Base-by-base conservation (phyloP, 108 stramenopile genomes). In the Nannochloropsis oceanica region DNA sequence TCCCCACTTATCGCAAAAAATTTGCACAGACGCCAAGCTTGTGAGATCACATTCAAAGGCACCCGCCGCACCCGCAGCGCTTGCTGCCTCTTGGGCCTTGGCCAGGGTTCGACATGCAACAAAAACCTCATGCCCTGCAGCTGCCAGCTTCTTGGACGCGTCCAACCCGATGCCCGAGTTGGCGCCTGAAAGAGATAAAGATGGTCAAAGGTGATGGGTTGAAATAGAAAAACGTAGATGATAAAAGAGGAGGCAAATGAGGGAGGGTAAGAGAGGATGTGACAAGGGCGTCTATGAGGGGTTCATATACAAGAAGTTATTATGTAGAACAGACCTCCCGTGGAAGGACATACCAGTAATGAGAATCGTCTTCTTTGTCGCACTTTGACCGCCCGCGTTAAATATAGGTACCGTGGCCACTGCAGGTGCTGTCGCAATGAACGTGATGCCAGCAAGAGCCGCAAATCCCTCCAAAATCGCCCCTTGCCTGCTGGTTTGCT, bases 161-260 rank as follows among this genome's bases (percentile, higher is more conserved):
- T 88, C 88, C 50, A 85, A 84, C 42, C 88, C 88, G 44, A 88
- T 88, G 27, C 88, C 88, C 59, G 84, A 84, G 79, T 42, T 89
- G 18, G 88, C 88, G 34, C 88, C 88, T 11, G 88, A 88, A 8
- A 89, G 12, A 34, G 34, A 34, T 34, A 5, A 34, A 34, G 34
- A 34, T 34, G 34, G 34, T 34, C 5, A 5, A 5, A 34, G 1
- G 34, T 34, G 34, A 34, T 34, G 34, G 34, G 34, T 34, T 34
- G 34, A 34, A 34, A 34, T 1, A 34, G 34, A 34, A 34, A 5
- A 34, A 34, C 1, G 34, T 34, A 34, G 5, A 34, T 34, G 5
- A 3, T 3, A 34, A 5, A 34, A 34, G 5, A 34, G 34, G 34
- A 34, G 34, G 34, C 34, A 34, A 34, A 34, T 34, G 34, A 34